Evolutionary conservation across 2,329 filamentous ascomycete species (phyloP).

Genomic region (Fusarium nematophilum): DNA sequence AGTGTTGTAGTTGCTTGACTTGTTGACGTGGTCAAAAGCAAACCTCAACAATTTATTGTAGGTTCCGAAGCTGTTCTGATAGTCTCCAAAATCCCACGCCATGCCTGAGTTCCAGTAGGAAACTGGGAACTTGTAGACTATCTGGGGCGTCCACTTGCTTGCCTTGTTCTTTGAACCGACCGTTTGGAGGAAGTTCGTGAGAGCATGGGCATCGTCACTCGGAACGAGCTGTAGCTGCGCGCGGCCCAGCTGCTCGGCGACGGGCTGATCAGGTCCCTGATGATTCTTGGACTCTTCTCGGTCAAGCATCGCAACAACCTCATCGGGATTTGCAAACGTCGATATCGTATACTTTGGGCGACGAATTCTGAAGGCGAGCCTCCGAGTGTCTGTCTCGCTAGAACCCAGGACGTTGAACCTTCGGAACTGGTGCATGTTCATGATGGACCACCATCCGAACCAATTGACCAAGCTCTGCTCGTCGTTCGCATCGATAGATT

Average conservation of each 20-base stretch:
- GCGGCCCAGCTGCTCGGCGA: not conserved
- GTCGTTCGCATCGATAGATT: constrained; percentile 65
- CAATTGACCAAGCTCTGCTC: constrained; percentile 72
- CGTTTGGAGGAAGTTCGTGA: constrained; percentile 15
- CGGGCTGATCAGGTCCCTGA: not conserved
- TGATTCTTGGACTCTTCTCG: not conserved
- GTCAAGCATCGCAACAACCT: constrained; percentile 21
- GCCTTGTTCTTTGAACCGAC: constrained; percentile 8
- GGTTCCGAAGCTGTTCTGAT: constrained; percentile 23
- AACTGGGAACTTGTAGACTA: constrained; percentile 54
- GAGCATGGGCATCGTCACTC: constrained; percentile 12
- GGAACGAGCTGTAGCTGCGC: constrained; percentile 7
- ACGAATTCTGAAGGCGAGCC: constrained; percentile 32
- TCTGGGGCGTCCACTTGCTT: constrained; percentile 32
- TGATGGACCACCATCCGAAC: constrained; percentile 69
- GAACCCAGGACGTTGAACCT: constrained; percentile 68
- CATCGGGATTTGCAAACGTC: constrained; percentile 54
- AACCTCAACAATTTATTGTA: constrained; percentile 41
- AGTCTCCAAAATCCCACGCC: constrained; percentile 38
- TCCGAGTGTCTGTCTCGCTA: constrained; percentile 24
- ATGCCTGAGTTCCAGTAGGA: constrained; percentile 51
- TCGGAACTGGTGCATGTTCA: constrained; percentile 62
- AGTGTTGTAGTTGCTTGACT: constrained; percentile 34
- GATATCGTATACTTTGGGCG: constrained; percentile 48
- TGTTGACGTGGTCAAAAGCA: constrained; percentile 24